Evolutionary conservation across 2,329 filamentous ascomycete species (phyloP).

Genomic region (Aspergillus ochraceoroseus): DNA sequence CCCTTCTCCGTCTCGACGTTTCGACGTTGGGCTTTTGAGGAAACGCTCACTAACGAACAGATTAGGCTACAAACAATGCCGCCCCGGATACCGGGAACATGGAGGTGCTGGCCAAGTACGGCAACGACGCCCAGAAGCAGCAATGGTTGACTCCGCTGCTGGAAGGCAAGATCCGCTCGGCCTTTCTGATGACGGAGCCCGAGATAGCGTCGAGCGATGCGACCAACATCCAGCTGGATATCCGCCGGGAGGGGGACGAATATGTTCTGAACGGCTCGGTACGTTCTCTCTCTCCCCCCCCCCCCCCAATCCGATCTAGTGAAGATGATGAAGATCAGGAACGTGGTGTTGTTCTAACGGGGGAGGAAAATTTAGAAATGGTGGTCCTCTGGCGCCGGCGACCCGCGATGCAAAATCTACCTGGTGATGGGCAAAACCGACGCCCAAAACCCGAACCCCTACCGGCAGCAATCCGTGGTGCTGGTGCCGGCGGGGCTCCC

Average conservation of each 20-base stretch:
- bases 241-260: conserved; percentile 75
- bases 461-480: conserved; percentile 89
- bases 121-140: conserved; percentile 76
- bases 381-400: conserved; percentile 96
- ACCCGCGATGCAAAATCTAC: conserved; percentile 87
- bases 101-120: conserved; percentile 91
- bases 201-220: conserved; percentile 85
- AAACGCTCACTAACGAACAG: too few species aligned
- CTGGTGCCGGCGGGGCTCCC: conserved; percentile 75
- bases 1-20: too few species aligned
- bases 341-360: too few species aligned
- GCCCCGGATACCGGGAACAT: conserved; percentile 93
- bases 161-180: conserved; percentile 78
- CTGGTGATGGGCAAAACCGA: conserved; percentile 95
- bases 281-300: conserved; percentile 28
- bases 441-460: conserved; percentile 66
- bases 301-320: neutral
- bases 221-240: conserved; percentile 82
- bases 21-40: too few species aligned
- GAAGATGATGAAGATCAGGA: too few species aligned
- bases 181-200: conserved; percentile 92
- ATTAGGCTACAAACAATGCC: conserved; percentile 77
- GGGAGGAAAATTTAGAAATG: conserved; percentile 67
- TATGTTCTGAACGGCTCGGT: conserved; percentile 87
- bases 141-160: conserved; percentile 77